These are phyloP conservation scores for Pholiota molesta DNA, from an alignment of 768 basidiomycete species.

Conservation along the genomic window DNA sequence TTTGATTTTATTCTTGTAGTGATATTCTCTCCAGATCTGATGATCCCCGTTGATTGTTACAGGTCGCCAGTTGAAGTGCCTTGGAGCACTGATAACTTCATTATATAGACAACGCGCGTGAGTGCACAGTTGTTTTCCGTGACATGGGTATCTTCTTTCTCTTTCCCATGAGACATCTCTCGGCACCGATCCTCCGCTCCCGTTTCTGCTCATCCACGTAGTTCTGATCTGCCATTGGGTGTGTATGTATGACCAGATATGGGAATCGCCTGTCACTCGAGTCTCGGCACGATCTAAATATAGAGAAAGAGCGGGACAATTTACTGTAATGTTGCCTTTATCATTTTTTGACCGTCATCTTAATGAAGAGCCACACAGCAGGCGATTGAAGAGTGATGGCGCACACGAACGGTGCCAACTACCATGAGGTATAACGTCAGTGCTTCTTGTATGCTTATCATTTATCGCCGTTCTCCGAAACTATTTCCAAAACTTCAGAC, in stretches of 20 bases:
- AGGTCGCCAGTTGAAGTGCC: background rate
- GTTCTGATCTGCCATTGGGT: background rate
- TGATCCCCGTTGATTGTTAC: background rate
- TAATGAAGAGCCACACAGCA: slow-evolving; percentile 3
- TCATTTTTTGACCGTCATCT: slow-evolving; percentile 1
- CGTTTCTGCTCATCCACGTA: background rate
- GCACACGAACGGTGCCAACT: slow-evolving; percentile 13
- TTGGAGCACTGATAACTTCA: background rate
- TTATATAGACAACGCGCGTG: background rate
- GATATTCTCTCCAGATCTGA: too few species aligned
- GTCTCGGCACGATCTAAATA: background rate
- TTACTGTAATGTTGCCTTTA: background rate
- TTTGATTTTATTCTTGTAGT: too few species aligned
- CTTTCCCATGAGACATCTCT: background rate
- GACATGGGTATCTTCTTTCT: background rate
- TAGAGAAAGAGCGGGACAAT: background rate
- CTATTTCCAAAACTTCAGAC: background rate
- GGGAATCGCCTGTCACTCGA: background rate
- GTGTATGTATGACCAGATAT: background rate
- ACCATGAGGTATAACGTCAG: slow-evolving; percentile 18
- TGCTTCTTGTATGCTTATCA: slow-evolving; percentile 9
- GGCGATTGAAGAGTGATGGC: slow-evolving; percentile 5
- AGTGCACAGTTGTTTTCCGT: background rate
- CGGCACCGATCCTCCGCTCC: background rate
- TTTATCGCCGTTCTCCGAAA: background rate